A percentile compares a stretch with the other conserved stretches of the same genome.
phyloP scores from a whole-genome alignment of 192 early-diverging fungal species.

The Coemansia sp. region DNA sequence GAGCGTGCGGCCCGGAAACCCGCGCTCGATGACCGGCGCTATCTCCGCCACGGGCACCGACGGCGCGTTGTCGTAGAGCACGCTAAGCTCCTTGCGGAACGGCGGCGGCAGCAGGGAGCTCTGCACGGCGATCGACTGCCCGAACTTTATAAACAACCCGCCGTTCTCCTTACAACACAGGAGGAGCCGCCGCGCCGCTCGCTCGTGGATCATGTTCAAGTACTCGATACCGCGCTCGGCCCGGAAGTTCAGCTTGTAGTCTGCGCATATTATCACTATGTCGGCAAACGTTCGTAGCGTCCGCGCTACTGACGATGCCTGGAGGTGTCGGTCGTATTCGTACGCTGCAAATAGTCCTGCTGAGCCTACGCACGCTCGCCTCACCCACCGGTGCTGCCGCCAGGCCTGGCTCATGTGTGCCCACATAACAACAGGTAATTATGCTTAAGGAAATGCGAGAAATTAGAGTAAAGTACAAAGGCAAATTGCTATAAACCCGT shows the following conservation, averaged over 20 bases:
- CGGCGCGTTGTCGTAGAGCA: constrained; percentile 83
- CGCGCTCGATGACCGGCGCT: constrained; percentile 62
- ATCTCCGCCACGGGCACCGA: constrained; percentile 65
- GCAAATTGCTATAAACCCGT: background rate
- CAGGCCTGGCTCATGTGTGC: background rate
- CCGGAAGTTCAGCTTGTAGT: constrained; percentile 87
- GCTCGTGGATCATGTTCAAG: constrained; percentile 70
- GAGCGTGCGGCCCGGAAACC: constrained; percentile 60
- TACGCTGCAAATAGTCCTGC: constrained; percentile 17
- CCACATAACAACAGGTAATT: background rate
- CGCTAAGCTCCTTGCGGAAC: constrained; percentile 61
- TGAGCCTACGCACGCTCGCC: constrained; percentile 3
- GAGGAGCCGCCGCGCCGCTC: constrained; percentile 72
- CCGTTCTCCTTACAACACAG: constrained; percentile 78
- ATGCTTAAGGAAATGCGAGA: background rate
- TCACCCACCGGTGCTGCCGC: background rate
- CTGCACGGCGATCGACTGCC: constrained; percentile 72
- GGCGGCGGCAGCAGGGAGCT: constrained; percentile 63
- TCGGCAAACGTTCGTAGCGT: constrained; percentile 43
- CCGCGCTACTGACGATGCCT: constrained; percentile 43
- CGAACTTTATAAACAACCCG: constrained; percentile 91
- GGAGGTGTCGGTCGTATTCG: constrained; percentile 37
- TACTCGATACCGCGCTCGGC: constrained; percentile 51
- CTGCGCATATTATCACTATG: constrained; percentile 39
- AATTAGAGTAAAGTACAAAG: background rate